Conservation (phyloP, 2,329 filamentous ascomycete genomes). For the Colletotrichum costaricense region DNA sequence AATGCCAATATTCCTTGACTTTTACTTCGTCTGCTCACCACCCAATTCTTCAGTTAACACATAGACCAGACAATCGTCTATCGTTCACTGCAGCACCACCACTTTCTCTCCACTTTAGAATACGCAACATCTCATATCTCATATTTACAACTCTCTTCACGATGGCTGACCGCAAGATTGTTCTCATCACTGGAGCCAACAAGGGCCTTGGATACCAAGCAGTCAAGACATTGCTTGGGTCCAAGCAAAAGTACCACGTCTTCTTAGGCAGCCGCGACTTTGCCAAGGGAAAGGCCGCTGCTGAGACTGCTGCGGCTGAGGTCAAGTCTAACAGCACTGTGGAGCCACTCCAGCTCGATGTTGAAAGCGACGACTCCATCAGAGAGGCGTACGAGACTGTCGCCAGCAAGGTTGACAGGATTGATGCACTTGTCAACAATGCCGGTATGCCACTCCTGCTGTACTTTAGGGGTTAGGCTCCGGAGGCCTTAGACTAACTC, state of each 20-base stretch:
- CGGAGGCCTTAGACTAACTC: background rate
- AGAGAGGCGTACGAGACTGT: slow-evolving; percentile 33
- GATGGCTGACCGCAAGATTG: slow-evolving; percentile 5
- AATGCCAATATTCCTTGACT: no score
- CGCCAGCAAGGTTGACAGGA: slow-evolving; percentile 26
- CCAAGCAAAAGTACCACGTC: slow-evolving; percentile 38
- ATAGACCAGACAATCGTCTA: no score
- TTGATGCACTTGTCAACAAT: slow-evolving; percentile 47
- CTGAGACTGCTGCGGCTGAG: background rate
- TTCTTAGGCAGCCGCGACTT: slow-evolving; percentile 42
- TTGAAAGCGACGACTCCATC: slow-evolving; percentile 37
- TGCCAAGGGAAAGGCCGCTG: slow-evolving; percentile 39
- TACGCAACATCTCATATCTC: background rate
- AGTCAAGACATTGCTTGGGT: slow-evolving; percentile 39
- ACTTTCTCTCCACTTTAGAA: no score
- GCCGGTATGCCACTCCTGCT: slow-evolving; percentile 35
- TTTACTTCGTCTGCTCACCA: no score
- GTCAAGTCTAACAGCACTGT: background rate
- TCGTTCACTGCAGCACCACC: no score
- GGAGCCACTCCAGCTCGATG: slow-evolving; percentile 36
- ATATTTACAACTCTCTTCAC: background rate
- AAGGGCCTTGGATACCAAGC: slow-evolving; percentile 43
- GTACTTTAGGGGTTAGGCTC: no score
- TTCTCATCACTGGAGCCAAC: slow-evolving; percentile 39
- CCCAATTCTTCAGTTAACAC: no score